These are phyloP conservation scores for Quercus lobata DNA, from an alignment of 331 rosid genomes.

Conservation along the genomic window DNA sequence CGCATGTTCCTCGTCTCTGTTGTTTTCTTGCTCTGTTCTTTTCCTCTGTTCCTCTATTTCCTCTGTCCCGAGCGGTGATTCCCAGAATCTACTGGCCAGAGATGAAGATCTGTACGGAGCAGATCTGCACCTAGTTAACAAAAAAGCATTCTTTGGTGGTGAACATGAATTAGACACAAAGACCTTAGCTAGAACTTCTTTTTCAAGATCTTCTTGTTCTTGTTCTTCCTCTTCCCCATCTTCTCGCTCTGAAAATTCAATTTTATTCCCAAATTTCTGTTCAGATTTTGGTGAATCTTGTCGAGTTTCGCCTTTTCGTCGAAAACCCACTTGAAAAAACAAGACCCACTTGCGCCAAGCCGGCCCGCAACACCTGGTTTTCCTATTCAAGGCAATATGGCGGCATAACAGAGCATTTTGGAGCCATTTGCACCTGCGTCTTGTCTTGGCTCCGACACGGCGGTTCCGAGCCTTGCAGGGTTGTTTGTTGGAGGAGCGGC, in stretches of 20 bases:
- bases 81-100: slow-evolving; percentile 60
- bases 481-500: slow-evolving; percentile 57
- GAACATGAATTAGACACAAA: slow-evolving; percentile 15
- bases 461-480: neutral
- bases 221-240: slow-evolving; percentile 21
- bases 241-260: slow-evolving; percentile 25
- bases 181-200: neutral
- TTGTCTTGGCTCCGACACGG: slow-evolving; percentile 3
- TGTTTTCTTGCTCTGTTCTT: slow-evolving; percentile 16
- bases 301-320: slow-evolving; percentile 29
- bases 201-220: neutral
- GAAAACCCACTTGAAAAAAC: slow-evolving; percentile 35
- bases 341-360: slow-evolving; percentile 52
- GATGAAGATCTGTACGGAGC: slow-evolving; percentile 81
- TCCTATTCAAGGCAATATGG: slow-evolving; percentile 19
- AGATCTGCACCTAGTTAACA: slow-evolving; percentile 78
- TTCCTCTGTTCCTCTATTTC: slow-evolving; percentile 33
- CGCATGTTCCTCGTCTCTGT: slow-evolving; percentile 9
- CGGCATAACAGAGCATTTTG: slow-evolving; percentile 30
- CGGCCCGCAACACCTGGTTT: slow-evolving; percentile 29
- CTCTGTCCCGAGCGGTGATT: slow-evolving; percentile 42
- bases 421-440: slow-evolving; percentile 43
- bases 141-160: slow-evolving; percentile 71
- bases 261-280: slow-evolving; percentile 14
- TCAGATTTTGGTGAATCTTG: slow-evolving; percentile 21